A percentile compares a stretch with the other conserved stretches of the same genome.
These are phyloP conservation scores for Entomortierella parvispora DNA, from an alignment of 192 early-diverging fungal genomes.

Conservation along the genomic window DNA sequence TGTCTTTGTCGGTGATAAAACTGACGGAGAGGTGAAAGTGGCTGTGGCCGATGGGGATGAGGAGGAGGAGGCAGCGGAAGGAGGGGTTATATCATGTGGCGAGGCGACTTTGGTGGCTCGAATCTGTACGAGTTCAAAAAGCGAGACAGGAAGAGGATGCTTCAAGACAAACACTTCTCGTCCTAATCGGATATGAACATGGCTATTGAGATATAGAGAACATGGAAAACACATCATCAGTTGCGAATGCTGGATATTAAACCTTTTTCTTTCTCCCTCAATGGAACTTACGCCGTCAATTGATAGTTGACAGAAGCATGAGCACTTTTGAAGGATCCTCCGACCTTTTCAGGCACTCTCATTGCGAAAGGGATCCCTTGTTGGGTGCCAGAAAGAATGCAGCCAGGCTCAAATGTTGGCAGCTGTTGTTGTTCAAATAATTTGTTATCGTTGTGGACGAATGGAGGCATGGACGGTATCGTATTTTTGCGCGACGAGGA, in stretches of 20 bases:
- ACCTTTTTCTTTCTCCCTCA: too few species aligned
- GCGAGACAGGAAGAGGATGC: constrained; percentile 25
- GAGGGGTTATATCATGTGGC: constrained; percentile 14
- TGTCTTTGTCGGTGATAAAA: not conserved
- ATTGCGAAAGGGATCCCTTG: constrained; percentile 46
- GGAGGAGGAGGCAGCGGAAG: not conserved
- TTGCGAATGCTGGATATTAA: not conserved
- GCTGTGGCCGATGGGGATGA: too few species aligned
- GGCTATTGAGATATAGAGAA: constrained; percentile 8
- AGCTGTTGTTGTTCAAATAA: not conserved
- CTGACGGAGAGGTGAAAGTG: not conserved
- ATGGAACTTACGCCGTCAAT: constrained; percentile 35
- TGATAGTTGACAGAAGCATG: constrained; percentile 46
- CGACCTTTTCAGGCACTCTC: constrained; percentile 39
- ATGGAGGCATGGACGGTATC: not conserved
- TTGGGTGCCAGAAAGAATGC: constrained; percentile 16
- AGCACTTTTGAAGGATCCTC: constrained; percentile 27
- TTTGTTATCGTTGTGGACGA: not conserved
- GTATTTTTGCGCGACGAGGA: too few species aligned
- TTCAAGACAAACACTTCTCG: constrained; percentile 32
- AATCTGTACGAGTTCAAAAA: constrained; percentile 48
- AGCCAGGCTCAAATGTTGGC: constrained; percentile 10
- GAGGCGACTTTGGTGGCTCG: constrained; percentile 34
- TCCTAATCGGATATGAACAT: constrained; percentile 34
- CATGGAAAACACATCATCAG: not conserved